A percentile compares a stretch with the other conserved stretches of the same genome.
Conservation (phyloP, 1,284 basidiomycete species). For the Moesziomyces globuligerus region DNA sequence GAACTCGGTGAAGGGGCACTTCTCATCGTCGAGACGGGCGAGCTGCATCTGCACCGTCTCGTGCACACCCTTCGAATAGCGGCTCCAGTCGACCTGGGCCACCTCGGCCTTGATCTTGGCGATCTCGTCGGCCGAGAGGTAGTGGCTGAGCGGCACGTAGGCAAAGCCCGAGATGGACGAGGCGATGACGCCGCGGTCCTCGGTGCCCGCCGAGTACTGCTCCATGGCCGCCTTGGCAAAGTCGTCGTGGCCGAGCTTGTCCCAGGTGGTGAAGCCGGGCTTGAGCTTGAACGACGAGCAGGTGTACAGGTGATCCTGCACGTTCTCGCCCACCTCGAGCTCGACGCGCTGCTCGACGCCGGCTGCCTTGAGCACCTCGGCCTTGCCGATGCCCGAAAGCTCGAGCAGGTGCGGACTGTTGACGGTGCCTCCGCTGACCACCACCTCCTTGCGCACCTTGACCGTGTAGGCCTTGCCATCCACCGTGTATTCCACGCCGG, state of each 20-base stretch:
- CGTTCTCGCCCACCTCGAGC: slow-evolving; percentile 71
- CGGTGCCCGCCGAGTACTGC: slow-evolving; percentile 38
- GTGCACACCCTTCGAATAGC: slow-evolving; percentile 43
- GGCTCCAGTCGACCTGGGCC: slow-evolving; percentile 28
- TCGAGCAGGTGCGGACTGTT: slow-evolving; percentile 66
- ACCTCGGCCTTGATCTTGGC: slow-evolving; percentile 41
- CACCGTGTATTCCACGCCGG: slow-evolving; percentile 60
- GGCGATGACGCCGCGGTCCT: slow-evolving; percentile 54
- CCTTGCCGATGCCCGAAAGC: slow-evolving; percentile 50
- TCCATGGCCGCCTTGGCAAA: slow-evolving; percentile 57
- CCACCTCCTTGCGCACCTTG: slow-evolving; percentile 69
- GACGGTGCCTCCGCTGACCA: slow-evolving; percentile 70
- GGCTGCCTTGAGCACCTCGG: slow-evolving; percentile 36
- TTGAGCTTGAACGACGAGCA: slow-evolving; percentile 55
- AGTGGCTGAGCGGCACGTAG: slow-evolving; percentile 48
- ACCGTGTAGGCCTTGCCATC: slow-evolving; percentile 54
- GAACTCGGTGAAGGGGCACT: slow-evolving; percentile 44
- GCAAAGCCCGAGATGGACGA: slow-evolving; percentile 54
- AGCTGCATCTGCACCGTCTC: slow-evolving; percentile 49
- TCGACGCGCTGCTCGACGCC: slow-evolving; percentile 44
- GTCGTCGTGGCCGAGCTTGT: slow-evolving; percentile 53
- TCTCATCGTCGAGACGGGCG: slow-evolving; percentile 41
- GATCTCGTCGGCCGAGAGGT: slow-evolving; percentile 40
- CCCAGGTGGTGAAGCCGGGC: slow-evolving; percentile 51
- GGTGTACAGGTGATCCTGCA: slow-evolving; percentile 71